These are phyloP conservation scores for Schizothecium vesticola DNA, from an alignment of 495 filamentous ascomycete genomes.

Conservation along the genomic window DNA sequence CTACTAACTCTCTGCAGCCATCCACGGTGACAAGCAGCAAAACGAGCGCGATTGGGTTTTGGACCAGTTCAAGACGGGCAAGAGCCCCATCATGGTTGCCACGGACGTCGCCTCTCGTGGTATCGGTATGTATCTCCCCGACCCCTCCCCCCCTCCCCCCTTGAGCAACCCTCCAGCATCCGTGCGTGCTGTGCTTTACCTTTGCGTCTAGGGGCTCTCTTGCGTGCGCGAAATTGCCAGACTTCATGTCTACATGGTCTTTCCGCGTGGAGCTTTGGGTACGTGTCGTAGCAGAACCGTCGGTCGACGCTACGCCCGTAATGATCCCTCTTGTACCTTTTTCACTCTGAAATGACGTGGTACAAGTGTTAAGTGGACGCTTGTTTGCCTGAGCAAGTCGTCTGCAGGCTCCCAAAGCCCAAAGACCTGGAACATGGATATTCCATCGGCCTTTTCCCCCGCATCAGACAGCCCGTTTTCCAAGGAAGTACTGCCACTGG, in stretches of 20 bases:
- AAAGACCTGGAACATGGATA: conserved; percentile 66
- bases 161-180: conserved; percentile 60
- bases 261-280: conserved; percentile 77
- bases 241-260: conserved; percentile 75
- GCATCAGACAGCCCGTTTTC: conserved; percentile 51
- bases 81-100: conserved; percentile 93
- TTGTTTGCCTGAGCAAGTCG: conserved; percentile 59
- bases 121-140: conserved; percentile 90
- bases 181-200: conserved; percentile 80
- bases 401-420: conserved; percentile 49
- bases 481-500: conserved; percentile 56
- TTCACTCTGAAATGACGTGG: conserved; percentile 32
- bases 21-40: conserved; percentile 99
- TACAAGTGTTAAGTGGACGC: conserved; percentile 72
- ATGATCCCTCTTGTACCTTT: conserved; percentile 68
- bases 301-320: conserved; percentile 58
- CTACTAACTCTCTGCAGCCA: conserved; percentile 61
- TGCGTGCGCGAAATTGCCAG: conserved; percentile 78
- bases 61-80: conserved; percentile 98
- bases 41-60: conserved; percentile 99
- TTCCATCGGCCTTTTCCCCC: conserved; percentile 48
- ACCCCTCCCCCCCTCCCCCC: conserved; percentile 35
- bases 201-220: conserved; percentile 74
- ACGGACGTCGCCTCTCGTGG: conserved; percentile 98
- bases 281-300: conserved; percentile 60